Percentiles rank a stretch among this genome's conserved stretches.
Evolutionary conservation across 371 early-diverging fungal genomes (phyloP).

Genomic region (Mortierella sp.): DNA sequence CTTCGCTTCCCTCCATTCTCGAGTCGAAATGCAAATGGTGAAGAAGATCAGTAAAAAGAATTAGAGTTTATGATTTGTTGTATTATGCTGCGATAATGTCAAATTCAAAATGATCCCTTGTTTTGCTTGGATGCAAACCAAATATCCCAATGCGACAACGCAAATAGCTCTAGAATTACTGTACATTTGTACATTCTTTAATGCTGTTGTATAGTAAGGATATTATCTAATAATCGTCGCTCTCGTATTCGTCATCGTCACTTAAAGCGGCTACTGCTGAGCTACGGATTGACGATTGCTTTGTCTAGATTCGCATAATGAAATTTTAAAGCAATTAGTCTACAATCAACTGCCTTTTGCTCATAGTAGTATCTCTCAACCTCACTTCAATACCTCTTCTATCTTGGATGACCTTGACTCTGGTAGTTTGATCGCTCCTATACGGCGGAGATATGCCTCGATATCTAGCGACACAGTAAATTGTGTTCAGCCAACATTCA

Average conservation of each 20-base stretch:
- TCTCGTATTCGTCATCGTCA: constrained; percentile 70
- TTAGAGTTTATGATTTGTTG: not conserved
- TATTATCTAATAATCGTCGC: constrained; percentile 55
- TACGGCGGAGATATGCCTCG: constrained; percentile 54
- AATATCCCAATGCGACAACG: too few relatives aligned
- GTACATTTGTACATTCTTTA: too few relatives aligned
- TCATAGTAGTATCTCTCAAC: not conserved
- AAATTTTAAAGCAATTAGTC: not conserved
- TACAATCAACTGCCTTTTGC: not conserved
- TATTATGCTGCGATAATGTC: not conserved
- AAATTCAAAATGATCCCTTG: not conserved
- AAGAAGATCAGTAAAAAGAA: not conserved
- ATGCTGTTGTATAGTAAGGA: not conserved
- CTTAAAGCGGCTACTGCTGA: constrained; percentile 69
- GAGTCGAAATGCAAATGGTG: not conserved
- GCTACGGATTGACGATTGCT: constrained; percentile 56
- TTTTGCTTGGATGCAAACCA: too few relatives aligned
- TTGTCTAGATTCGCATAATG: constrained; percentile 19
- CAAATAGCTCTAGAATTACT: too few relatives aligned
- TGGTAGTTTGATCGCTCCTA: constrained; percentile 50
- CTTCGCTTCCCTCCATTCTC: constrained; percentile 3
- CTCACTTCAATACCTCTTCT: constrained; percentile 35
- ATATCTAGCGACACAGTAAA: constrained; percentile 28
- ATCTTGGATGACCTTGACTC: constrained; percentile 38
- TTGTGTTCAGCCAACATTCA: not conserved